Conservation (phyloP, 148 eudicot genomes). For the Camellia lanceoleosa region DNA sequence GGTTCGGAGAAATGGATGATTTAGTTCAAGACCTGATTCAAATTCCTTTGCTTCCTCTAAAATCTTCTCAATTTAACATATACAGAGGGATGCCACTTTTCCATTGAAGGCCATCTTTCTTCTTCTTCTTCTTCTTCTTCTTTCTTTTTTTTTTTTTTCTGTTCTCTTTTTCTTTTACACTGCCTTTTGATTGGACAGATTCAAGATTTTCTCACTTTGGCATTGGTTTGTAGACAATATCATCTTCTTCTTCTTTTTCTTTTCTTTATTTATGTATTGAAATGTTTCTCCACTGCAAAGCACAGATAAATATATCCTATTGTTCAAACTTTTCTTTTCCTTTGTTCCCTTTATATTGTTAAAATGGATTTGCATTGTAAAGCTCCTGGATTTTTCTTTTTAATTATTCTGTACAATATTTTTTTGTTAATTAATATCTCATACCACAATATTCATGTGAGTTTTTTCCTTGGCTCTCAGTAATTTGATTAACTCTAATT, state of each 20-base stretch:
- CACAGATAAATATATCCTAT: background rate
- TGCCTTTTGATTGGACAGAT: too few species aligned
- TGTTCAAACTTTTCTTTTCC: background rate
- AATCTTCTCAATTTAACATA: background rate
- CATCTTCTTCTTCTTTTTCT: too few species aligned
- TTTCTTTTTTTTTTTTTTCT: too few species aligned
- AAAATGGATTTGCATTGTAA: background rate
- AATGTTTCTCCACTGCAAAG: background rate
- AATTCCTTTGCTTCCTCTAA: conserved; percentile 11
- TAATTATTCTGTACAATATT: background rate
- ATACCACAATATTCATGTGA: too few species aligned
- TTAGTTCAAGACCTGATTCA: background rate
- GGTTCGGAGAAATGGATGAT: background rate
- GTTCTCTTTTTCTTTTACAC: too few species aligned
- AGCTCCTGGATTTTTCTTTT: background rate
- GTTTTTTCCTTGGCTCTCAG: too few species aligned
- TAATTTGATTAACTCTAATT: too few species aligned
- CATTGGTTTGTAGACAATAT: too few species aligned
- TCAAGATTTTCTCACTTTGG: too few species aligned
- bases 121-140: too few species aligned
- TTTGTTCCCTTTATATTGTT: background rate
- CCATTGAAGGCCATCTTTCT: background rate
- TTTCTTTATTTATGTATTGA: background rate
- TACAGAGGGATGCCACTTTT: conserved; percentile 8
- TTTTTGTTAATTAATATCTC: too few species aligned